A percentile compares a stretch with the other conserved stretches of the same genome.
Evolutionary conservation across 2,329 filamentous ascomycete genomes (phyloP).

Genomic region (Chaetothyriales sp.): DNA sequence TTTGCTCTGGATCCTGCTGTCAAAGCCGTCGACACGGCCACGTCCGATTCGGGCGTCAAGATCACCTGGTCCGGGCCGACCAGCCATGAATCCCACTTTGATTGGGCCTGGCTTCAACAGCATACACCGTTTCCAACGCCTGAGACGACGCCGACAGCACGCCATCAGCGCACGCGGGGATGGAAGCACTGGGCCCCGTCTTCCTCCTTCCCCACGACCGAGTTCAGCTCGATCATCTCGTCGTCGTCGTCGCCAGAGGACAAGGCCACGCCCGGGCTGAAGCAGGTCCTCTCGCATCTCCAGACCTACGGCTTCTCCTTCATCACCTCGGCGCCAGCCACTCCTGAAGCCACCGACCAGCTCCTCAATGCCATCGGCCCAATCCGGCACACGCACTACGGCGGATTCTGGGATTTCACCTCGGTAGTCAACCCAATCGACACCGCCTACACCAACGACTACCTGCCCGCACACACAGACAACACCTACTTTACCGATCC

Average conservation of each 20-base stretch:
- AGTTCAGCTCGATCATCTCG: conserved; percentile 21
- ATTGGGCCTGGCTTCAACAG: conserved; percentile 44
- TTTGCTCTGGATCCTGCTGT: conserved; percentile 40
- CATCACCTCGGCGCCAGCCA: conserved; percentile 11
- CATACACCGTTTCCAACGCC: conserved; percentile 26
- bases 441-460: conserved; percentile 78
- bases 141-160: conserved; percentile 1
- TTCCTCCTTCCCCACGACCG: conserved; percentile 24
- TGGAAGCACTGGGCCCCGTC: conserved; percentile 8
- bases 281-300: conserved; percentile 11
- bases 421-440: conserved; percentile 77
- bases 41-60: conserved; percentile 9
- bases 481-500: conserved; percentile 94
- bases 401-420: conserved; percentile 75
- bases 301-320: conserved; percentile 13
- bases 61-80: conserved; percentile 20
- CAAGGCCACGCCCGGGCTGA: conserved; percentile 33
- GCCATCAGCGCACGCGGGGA: conserved; percentile 1
- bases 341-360: conserved; percentile 53
- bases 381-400: conserved; percentile 83
- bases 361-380: conserved; percentile 70
- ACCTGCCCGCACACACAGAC: conserved; percentile 76
- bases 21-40: conserved; percentile 1
- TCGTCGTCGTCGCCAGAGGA: conserved; percentile 28
- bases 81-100: conserved; percentile 52